Evolutionary conservation across 768 basidiomycete species (phyloP), one percentile per base, ranked within the genome.

Genomic region (Termitomyces sp.): DNA sequence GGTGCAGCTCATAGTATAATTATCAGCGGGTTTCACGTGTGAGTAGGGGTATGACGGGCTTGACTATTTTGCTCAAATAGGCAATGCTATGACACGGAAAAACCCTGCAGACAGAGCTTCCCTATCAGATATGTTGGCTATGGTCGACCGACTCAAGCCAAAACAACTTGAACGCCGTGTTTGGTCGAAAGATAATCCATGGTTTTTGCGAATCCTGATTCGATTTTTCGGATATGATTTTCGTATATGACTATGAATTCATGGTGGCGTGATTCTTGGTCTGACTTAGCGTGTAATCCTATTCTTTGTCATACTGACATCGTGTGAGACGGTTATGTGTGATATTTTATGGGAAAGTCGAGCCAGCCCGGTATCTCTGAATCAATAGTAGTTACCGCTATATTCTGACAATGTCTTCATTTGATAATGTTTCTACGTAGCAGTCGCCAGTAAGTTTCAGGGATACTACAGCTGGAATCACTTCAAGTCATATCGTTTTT

Each of bases 41-140:
- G 6, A 12, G 4, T 38, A 52, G 51, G 51, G 38, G 9, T 52
- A 52, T 51, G 50, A 34, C 10, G 50, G 50, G 15, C 50, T 51
- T 32, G 32, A 51, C 10, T 36, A 36, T 9, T 51, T 51, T 10
- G 34, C 34, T 51, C 32, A 12, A 20, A 52, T 52, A 52, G 51
- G 51, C 5, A 25, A 52, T 12, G 51, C 51, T 2, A 52, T 52
- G 51, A 52, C 51, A 20, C 36, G 4, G 20, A 52, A 36, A 12
- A 52, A 37, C 37, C 51, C 51, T 17, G 51, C 20, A 52, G 36
- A 38, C 29, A 53, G 52, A 53, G 32, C 52, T 53, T 53, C 52
- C 0, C 12, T 36, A 36, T 36, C 50, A 11, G 50, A 51, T 20
- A 36, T 51, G 8, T 51, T 51, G 34, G 50, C n/a, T 12, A 51